Evolutionary conservation across 345 rosid species (phyloP), one percentile per base, ranked within the genome.

Genomic region (Cardamine resedifolia): DNA sequence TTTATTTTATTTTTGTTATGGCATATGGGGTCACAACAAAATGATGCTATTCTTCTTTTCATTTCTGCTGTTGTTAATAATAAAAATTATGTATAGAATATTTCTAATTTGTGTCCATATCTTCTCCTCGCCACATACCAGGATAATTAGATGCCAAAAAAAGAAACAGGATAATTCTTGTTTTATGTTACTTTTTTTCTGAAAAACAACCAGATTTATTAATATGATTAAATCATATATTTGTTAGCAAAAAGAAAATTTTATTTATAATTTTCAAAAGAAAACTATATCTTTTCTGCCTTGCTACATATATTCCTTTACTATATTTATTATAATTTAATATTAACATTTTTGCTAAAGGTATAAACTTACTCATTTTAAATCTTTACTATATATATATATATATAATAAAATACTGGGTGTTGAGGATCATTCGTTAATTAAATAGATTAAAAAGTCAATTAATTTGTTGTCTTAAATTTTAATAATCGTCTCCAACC

Each of bases 131-230:
- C 72, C 67, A 59, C 73, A 66, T 28, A 74, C 26, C 11, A 48
- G 66, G 48, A 58, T 58, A 66, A 26, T 43, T n/a, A 58, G 68
- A 74, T 74, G 50, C 77, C 71, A 47, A 47, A 57, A 38, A 49
- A 33, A 45, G 36, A 70, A 48, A 66, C 53, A 64, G 33, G 11
- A 64, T 34, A 11, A 12, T 47, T 64, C 49, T 56, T 45, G 12
- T 18, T 55, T 33, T 33, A 1, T 44, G 27, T 31, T 4, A 21
- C n/a, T n/a, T 52, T 6, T 14, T 14, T 23, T 49, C 33, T 19
- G 50, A 11, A 63, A 69, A 12, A 9, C 43, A 70, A 48, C 11
- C 19, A 41, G 1, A 41, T 19, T 28, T 26, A 26, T 16, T 9
- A 16, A 43, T 14, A n/a, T n/a, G n/a, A n/a, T n/a, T 30, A 24